Base-by-base conservation (phyloP, 768 basidiomycete species). In the Boletales sp. region DNA sequence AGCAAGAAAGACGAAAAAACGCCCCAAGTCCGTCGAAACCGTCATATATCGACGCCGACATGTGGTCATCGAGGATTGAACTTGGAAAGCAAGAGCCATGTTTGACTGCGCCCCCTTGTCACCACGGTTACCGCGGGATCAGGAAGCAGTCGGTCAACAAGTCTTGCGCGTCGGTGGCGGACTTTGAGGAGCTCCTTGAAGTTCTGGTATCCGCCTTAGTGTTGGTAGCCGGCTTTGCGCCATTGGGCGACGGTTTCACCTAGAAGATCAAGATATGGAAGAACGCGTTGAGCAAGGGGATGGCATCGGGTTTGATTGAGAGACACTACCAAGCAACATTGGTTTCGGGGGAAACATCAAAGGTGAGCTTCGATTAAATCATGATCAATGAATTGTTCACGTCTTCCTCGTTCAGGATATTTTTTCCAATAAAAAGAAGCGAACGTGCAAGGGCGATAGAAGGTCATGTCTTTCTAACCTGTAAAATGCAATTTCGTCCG, bases 211-310 rank as follows among this genome's bases (percentile, higher is more conserved):
- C 93, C 94, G 67, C 97, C 94, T 71, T 97, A 94, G 1, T 99
- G 94, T 62, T 98, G 96, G 63, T 98, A 99, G 0, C 94, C 94
- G 11, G 90, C 89, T 70, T 98, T 98, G 45, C 95, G 82, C 96
- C 96, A 99, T 67, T 93, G 88, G 0, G 96, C 94, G 41, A 99
- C 80, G 18, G 92, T 90, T 69, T 95, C 92, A 19, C 96, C 96
- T 99, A 95, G 87, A 96, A 98, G 69, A 99, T 98, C 60, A 98
- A 86, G 58, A 98, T 96, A 66, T 99, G 95, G 92, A 99, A 98
- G 81, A 95, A 99, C 2, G 95, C 97, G 64, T 99, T 96, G 48
- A 98, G 86, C 10, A 98, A 81, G 30, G 98, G 84, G 63, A 99
- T 86, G 55, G 94, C 92, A 62, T 98, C 96, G 39, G 90, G 89